Evolutionary conservation across 305 asterid species (phyloP).

Genomic region (Nicotiana rustica): DNA sequence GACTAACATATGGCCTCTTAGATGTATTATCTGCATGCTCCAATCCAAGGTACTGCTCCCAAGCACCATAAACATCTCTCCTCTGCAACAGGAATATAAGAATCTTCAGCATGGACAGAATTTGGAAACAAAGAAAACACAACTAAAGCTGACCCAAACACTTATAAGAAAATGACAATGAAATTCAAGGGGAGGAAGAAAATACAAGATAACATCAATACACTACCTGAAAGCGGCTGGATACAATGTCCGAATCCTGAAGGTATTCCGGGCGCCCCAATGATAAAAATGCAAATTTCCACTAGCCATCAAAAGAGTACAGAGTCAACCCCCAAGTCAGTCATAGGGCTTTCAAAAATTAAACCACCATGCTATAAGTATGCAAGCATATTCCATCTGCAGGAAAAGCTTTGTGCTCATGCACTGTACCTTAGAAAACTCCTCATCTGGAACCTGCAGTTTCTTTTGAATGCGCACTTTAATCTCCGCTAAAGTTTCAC

Average conservation of each 20-base stretch:
- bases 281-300: slow-evolving; percentile 83
- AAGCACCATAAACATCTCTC: slow-evolving; percentile 91
- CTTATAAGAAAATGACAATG: not conserved
- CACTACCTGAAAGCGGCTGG: slow-evolving; percentile 76
- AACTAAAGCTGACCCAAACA: slow-evolving; percentile 9
- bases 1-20: slow-evolving; percentile 74
- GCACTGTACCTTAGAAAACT: slow-evolving; percentile 67
- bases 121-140: not conserved
- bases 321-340: not conserved
- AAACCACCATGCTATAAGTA: slow-evolving; percentile 5
- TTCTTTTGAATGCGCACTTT: slow-evolving; percentile 75
- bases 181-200: not conserved
- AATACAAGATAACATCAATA: slow-evolving; percentile 27
- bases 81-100: slow-evolving; percentile 61
- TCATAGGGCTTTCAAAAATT: not conserved
- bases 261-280: slow-evolving; percentile 88
- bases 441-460: slow-evolving; percentile 74
- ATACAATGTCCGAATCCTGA: slow-evolving; percentile 72
- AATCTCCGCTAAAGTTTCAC: slow-evolving; percentile 68
- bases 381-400: slow-evolving; percentile 23
- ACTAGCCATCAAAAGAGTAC: slow-evolving; percentile 45
- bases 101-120: slow-evolving; percentile 9
- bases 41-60: slow-evolving; percentile 97
- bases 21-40: slow-evolving; percentile 91
- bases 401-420: slow-evolving; percentile 6